Base-by-base conservation (phyloP, 495 filamentous ascomycete genomes). In the Tuber brumale region DNA sequence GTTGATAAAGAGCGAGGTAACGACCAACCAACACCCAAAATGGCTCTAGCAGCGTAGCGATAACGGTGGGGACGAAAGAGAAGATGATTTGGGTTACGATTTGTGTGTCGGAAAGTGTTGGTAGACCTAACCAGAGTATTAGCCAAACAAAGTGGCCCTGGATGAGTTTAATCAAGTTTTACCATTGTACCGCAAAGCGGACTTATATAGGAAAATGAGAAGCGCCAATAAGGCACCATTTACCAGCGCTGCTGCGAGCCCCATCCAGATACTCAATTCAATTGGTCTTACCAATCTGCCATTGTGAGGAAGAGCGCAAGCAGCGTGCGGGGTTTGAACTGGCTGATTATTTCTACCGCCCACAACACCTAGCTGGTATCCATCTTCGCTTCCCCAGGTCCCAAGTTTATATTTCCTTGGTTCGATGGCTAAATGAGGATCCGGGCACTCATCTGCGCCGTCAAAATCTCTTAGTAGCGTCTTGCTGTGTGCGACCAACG, bases 31-130 rank as follows among this genome's bases (percentile, higher is more conserved):
- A 73, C 3, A 86, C 79, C 83, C 86, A 86, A 9, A 85, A 81
- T 0, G 88, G 85, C 70, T 89, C 88, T 0, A 86, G 77, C 0
- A 85, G 70, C 0, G 87, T 87, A 0, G 85, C 85, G 43, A 87
- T 77, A 8, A 79, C 75, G 0, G 85, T 87, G 2, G 87, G 87
- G 1, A 86, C 70, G 70, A 86, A 87, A 45, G 85, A 86, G n/a
- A 85, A 81, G 1, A 87, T 41, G 9, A 88, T 27, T 35, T 86
- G 85, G 7, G 82, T 61, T 1, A 86, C 75, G 27, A 86, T 69
- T 19, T 80, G 70, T 57, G 83, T 85, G 0, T 74, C 46, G 8
- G 85, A 85, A 12, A 87, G 85, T 1, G 83, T 76, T 6, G 83
- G 75, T 1, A 88, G 75, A 3, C 87, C 86, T 87, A 46, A 31